These are phyloP conservation scores for Linnemannia hyalina DNA, from an alignment of 192 early-diverging fungal species.

Conservation along the genomic window DNA sequence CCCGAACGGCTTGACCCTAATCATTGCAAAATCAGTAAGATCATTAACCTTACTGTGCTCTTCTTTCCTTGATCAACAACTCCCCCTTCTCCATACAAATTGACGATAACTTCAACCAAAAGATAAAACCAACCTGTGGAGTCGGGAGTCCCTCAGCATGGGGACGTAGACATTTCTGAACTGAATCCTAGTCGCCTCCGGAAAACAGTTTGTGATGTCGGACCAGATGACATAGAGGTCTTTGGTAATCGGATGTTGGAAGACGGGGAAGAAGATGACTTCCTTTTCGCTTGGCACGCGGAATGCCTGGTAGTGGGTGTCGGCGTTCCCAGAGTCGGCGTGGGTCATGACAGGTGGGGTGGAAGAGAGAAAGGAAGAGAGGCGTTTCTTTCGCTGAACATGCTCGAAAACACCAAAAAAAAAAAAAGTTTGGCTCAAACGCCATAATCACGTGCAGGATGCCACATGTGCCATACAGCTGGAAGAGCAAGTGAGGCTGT, in stretches of 20 bases:
- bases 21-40: not conserved
- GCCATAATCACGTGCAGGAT: too few species aligned
- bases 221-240: not conserved
- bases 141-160: not conserved
- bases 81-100: not conserved
- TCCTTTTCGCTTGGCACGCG: not conserved
- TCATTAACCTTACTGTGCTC: not conserved
- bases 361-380: too few species aligned
- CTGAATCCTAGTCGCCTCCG: not conserved
- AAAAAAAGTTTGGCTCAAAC: too few species aligned
- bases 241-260: not conserved
- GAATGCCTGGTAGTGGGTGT: not conserved
- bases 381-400: too few species aligned
- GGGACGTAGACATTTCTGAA: not conserved
- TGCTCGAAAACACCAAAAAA: too few species aligned
- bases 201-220: not conserved
- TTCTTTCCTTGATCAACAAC: not conserved
- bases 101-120: not conserved
- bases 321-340: not conserved
- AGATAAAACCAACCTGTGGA: not conserved
- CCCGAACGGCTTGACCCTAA: slow-evolving; percentile 13
- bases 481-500: too few species aligned
- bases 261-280: not conserved
- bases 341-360: too few species aligned
- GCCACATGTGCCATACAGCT: too few species aligned